A percentile compares a stretch with the other conserved stretches of the same genome.
Evolutionary conservation across 129 eudicot genomes (phyloP).

Genomic region (Tanacetum coccineum): DNA sequence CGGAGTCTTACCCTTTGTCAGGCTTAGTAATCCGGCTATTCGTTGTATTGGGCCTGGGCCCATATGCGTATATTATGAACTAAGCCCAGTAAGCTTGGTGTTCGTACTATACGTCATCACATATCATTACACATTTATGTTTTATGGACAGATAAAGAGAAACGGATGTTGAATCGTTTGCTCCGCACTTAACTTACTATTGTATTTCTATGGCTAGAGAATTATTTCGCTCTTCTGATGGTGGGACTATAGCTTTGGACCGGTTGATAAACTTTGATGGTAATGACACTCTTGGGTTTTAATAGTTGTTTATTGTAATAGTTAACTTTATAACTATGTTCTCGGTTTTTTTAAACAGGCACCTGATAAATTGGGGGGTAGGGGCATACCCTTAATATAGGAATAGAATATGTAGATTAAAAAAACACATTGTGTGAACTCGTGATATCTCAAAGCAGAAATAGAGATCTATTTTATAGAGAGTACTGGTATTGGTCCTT

Average conservation of each 20-base stretch:
- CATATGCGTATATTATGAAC: too few relatives aligned
- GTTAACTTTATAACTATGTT: neutral
- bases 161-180: neutral
- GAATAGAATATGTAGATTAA: neutral
- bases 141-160: neutral
- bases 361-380: too few relatives aligned
- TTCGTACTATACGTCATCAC: too few relatives aligned
- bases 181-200: neutral
- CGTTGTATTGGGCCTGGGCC: too few relatives aligned
- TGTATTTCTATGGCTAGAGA: conserved; percentile 1
- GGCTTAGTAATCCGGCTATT: too few relatives aligned
- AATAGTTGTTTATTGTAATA: neutral
- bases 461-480: too few relatives aligned
- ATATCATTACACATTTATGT: neutral
- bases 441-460: too few relatives aligned
- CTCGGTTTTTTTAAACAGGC: neutral
- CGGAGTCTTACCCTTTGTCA: too few relatives aligned
- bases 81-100: too few relatives aligned
- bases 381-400: neutral
- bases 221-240: too few relatives aligned
- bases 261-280: conserved; percentile 56
- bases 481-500: too few relatives aligned
- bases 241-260: too few relatives aligned
- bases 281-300: conserved; percentile 17
- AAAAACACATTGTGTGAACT: neutral